These are phyloP conservation scores for Larix sibirica DNA, from an alignment of 83 land plant species.

Conservation along the genomic window DNA sequence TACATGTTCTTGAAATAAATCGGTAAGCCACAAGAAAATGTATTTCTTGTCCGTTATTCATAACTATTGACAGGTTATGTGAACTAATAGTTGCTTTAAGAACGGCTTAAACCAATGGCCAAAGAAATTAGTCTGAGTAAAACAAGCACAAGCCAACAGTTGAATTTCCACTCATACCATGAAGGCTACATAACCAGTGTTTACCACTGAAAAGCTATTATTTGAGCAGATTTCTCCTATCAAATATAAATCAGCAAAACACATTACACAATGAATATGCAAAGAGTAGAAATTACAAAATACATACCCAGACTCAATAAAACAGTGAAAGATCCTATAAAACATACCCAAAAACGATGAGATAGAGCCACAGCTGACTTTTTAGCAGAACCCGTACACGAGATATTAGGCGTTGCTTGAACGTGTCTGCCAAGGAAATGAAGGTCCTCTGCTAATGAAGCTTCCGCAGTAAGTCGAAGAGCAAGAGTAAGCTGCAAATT, in stretches of 20 bases:
- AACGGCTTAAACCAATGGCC: not conserved
- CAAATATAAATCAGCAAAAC: too few species aligned
- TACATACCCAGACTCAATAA: not conserved
- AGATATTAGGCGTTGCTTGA: constrained; percentile 10
- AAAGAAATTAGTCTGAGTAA: not conserved
- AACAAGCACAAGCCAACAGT: not conserved
- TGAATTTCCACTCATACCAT: not conserved
- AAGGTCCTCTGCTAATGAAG: constrained; percentile 45
- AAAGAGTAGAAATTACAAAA: not conserved
- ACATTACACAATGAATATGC: not conserved
- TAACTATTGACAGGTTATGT: not conserved
- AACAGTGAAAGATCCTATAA: not conserved
- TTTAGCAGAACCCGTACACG: constrained; percentile 19
- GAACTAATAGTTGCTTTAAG: not conserved
- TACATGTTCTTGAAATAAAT: not conserved
- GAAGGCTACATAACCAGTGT: not conserved
- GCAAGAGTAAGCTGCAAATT: constrained; percentile 74
- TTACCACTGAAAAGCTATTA: not conserved
- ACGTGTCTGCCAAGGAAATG: constrained; percentile 26
- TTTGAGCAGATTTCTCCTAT: too few species aligned
- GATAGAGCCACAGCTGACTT: constrained; percentile 36
- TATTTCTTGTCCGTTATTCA: not conserved
- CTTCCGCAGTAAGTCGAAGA: constrained; percentile 57
- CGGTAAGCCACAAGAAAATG: not conserved
- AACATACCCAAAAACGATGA: constrained; percentile 82